Base-by-base conservation (phyloP, 129 eudicot species). In the Ambrosia artemisiifolia region DNA sequence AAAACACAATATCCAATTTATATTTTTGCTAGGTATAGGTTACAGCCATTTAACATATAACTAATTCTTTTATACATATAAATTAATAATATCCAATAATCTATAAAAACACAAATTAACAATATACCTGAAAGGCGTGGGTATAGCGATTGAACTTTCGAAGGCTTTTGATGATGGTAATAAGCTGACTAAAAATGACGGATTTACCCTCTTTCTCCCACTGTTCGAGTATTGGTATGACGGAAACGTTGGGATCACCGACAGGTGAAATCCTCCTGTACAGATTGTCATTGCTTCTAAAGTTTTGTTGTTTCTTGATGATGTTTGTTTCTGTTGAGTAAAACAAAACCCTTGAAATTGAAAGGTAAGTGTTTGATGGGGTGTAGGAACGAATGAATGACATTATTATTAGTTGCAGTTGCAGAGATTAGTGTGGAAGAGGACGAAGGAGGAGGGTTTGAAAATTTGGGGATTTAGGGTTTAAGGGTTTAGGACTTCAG, bases 141-240 rank as follows among this genome's bases (percentile, higher is more conserved):
- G 70, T 75, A 69, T 43, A 65, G 3, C 88, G 84, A 48, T 65
- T 78, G 73, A 70, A 78, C 48, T 78, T 78, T 4, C 86, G 79
- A 30, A 86, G 70, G 63, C 71, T 77, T 63, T 47, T 78, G 59
- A 83, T 75, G 32, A 78, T 75, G 47, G 24, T 71, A 49, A 51
- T 40, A 12, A 86, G 80, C 24, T 81, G 83, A 13, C 53, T 19
- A 7, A 33, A 42, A 1, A 14, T 30, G 38, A 81, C 46, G 62
- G 61, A 9, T 40, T 78, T 78, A 18, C 81, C 86, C 71, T 81
- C 85, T 5, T 79, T 46, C 17, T 74, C 50, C 85, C 88, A 85
- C 46, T 85, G 83, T 2, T 85, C 88, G 53, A 85, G 79, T 43
- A 85, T n/a, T 7, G 88, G 88, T 8, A 78, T 14, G 7, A 81